These are phyloP conservation scores for Pythium coloratum DNA, from an alignment of 352 stramenopile genomes.

Conservation along the genomic window DNA sequence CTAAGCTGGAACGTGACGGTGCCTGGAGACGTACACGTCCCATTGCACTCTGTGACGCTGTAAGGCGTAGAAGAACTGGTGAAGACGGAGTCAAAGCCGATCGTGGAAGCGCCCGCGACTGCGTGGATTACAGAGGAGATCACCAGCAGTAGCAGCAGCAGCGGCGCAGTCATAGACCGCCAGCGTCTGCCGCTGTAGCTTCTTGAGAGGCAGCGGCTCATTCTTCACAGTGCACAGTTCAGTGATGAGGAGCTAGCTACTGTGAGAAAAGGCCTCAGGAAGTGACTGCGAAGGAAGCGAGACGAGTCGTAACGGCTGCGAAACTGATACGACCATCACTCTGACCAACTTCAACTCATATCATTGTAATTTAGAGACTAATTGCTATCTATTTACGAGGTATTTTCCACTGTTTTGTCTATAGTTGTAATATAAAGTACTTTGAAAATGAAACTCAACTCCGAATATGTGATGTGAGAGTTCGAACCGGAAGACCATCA, in stretches of 20 bases:
- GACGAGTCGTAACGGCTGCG: not conserved
- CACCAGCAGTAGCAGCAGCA: conserved; percentile 13
- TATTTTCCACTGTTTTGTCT: conserved; percentile 1
- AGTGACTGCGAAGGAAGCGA: not conserved
- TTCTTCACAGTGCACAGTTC: too few relatives aligned
- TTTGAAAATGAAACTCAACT: conserved; percentile 1
- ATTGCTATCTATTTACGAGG: not conserved
- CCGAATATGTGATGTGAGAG: not conserved
- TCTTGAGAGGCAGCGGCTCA: not conserved
- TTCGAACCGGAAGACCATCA: not conserved
- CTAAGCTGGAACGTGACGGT: conserved; percentile 35
- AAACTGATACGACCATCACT: conserved; percentile 22
- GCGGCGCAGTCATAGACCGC: not conserved
- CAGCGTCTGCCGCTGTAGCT: not conserved
- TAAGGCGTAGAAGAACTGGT: conserved; percentile 28
- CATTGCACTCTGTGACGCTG: conserved; percentile 36
- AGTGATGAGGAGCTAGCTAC: not conserved
- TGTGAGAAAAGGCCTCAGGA: too few relatives aligned
- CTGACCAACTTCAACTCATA: conserved; percentile 24
- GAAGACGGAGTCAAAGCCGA: conserved; percentile 42
- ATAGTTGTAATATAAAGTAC: not conserved
- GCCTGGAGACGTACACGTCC: conserved; percentile 35
- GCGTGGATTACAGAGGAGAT: not conserved
- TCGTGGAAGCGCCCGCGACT: conserved; percentile 15
- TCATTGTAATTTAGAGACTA: conserved; percentile 1